Evolutionary conservation across 2,329 filamentous ascomycete species (phyloP).

Genomic region (Penicillium sp.): DNA sequence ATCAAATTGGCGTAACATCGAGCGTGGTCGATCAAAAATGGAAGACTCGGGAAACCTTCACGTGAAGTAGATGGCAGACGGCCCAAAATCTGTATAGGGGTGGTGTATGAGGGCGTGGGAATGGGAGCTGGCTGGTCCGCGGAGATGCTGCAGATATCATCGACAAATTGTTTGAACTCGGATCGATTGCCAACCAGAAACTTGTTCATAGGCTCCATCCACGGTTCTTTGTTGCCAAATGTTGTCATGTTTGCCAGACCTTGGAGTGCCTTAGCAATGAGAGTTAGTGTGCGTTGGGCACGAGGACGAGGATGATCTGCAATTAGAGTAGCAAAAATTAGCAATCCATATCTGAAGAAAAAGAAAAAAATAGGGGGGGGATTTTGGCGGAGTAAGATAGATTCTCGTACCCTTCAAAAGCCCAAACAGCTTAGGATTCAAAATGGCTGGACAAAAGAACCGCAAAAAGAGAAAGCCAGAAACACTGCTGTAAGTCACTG

Average conservation of each 20-base stretch:
- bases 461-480: conserved; percentile 93
- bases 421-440: conserved; percentile 93
- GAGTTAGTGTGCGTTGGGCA: conserved; percentile 83
- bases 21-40: conserved; percentile 88
- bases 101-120: conserved; percentile 84
- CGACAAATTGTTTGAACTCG: conserved; percentile 84
- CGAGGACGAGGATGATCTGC: conserved; percentile 78
- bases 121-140: conserved; percentile 67
- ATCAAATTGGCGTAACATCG: conserved; percentile 83
- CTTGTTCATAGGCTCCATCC: conserved; percentile 98
- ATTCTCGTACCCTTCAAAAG: conserved; percentile 67
- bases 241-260: conserved; percentile 87
- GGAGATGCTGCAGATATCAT: conserved; percentile 81
- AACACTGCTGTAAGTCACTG: conserved; percentile 89
- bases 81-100: conserved; percentile 85
- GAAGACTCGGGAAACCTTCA: conserved; percentile 91
- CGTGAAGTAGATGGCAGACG: conserved; percentile 78
- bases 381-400: neutral
- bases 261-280: conserved; percentile 91
- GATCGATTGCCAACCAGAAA: conserved; percentile 77
- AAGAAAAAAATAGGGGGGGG: neutral
- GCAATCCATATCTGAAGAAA: neutral
- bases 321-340: conserved; percentile 30
- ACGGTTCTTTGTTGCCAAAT: conserved; percentile 94
- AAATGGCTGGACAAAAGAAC: conserved; percentile 94